phyloP scores from a whole-genome alignment of 2,329 filamentous ascomycete genomes.

The Aspergillus flavus region DNA sequence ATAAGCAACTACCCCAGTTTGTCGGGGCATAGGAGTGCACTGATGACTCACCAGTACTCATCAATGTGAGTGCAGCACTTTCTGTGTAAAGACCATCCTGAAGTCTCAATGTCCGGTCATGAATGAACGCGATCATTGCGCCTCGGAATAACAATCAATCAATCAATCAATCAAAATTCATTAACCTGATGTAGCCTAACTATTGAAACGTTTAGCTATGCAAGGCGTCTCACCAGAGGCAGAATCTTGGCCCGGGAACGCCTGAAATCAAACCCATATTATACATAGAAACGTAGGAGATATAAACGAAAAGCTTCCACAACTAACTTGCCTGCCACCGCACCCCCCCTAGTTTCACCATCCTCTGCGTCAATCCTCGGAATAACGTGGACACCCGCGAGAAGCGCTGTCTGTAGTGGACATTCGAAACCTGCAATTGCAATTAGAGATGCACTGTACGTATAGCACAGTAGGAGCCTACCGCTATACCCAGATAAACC shows the following conservation, averaged over 20 bases:
- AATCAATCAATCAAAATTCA: too few relatives aligned
- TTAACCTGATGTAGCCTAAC: too few relatives aligned
- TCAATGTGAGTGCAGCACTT: background rate
- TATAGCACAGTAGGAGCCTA: slow-evolving; percentile 14
- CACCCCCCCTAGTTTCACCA: too few relatives aligned
- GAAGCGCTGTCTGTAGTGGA: background rate
- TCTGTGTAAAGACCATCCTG: background rate
- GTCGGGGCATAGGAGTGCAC: background rate
- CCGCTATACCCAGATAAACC: slow-evolving; percentile 42
- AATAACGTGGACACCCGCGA: background rate
- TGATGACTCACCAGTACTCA: background rate
- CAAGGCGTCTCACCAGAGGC: too few relatives aligned
- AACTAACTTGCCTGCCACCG: too few relatives aligned
- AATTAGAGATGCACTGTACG: background rate
- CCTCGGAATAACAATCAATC: background rate
- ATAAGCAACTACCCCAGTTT: background rate
- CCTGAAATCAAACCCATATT: too few relatives aligned
- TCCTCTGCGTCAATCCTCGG: background rate
- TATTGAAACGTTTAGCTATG: too few relatives aligned
- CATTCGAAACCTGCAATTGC: background rate
- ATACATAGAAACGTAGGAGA: too few relatives aligned
- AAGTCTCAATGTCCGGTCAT: background rate
- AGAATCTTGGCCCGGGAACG: too few relatives aligned
- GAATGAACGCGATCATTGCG: background rate
- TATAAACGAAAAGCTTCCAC: too few relatives aligned